These are phyloP conservation scores for Chrysosporium queenslandicum DNA, from an alignment of 2,329 filamentous ascomycete species.

Conservation along the genomic window DNA sequence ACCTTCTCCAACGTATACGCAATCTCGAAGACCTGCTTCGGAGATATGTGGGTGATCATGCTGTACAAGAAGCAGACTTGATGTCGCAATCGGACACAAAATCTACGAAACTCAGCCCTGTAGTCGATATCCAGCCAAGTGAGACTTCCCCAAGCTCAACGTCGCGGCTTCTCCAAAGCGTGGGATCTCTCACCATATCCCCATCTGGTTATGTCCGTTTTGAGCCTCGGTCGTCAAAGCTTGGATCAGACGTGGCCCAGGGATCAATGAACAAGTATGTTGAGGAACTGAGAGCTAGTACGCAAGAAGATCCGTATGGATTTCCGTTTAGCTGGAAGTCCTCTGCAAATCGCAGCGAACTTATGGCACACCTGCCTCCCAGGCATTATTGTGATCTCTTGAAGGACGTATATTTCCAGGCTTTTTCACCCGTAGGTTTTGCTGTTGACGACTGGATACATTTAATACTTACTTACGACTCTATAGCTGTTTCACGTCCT, in stretches of 20 bases:
- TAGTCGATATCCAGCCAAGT: not conserved
- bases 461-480: not conserved
- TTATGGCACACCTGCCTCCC: conserved; percentile 29
- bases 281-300: conserved; percentile 22
- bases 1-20: conserved; percentile 28
- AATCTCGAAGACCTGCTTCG: conserved; percentile 31
- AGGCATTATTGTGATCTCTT: conserved; percentile 29
- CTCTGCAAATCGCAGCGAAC: conserved; percentile 22
- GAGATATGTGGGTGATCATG: conserved; percentile 24
- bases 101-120: not conserved
- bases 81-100: not conserved
- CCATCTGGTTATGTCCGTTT: conserved; percentile 31
- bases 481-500: conserved; percentile 32
- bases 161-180: conserved; percentile 21
- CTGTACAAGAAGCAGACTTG: conserved; percentile 6
- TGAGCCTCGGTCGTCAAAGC: conserved; percentile 26
- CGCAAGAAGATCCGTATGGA: conserved; percentile 26
- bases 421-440: conserved; percentile 32
- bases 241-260: conserved; percentile 25
- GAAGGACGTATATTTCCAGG: conserved; percentile 30
- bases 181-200: conserved; percentile 26
- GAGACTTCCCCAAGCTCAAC: conserved; percentile 17
- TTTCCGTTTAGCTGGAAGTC: conserved; percentile 27
- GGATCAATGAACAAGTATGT: conserved; percentile 22
- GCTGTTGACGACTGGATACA: not conserved